Evolutionary conservation across 306 rosid genomes (phyloP), one percentile per base, ranked within the genome.

Genomic region (Comarum palustre): DNA sequence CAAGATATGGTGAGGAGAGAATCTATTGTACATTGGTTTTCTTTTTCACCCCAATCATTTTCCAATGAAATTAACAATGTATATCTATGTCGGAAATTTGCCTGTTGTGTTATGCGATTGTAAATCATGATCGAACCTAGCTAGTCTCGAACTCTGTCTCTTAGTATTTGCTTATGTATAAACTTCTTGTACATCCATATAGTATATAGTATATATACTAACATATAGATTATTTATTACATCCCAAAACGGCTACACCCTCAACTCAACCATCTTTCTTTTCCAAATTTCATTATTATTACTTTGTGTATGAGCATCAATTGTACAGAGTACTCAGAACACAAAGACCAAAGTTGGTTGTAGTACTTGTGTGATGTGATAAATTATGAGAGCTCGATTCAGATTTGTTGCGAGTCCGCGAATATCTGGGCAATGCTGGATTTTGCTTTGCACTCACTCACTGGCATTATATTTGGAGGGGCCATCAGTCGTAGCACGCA

Each of bases 241-340:
- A 62, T 46, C 50, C 70, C 61, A 58, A 73, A 55, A 38, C 41
- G 41, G 41, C 10, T 38, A 38, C 41, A 47, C n/a, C n/a, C 25
- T 50, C 77, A 73, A 32, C 61, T 73, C 62, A 73, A 69, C 60
- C 38, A 62, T 50, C 77, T 62, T 61, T 63, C 42, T 4, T 3
- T 38, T 6, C 20, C 66, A 61, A 32, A 20, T 32, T 32, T 32
- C 22, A 34, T 34, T 11, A 42, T 42, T 13, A 42, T 42, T n/a
- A n/a, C n/a, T 42, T 42, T 38, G 10, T 12, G 2, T 12, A 12
- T 38, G 41, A 50, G 24, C 24, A 52, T 52, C 25, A 52, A 52
- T 52, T 45, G 50, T 52, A 52, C 4, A 19, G 24, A n/a, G n/a
- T 34, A 34, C 38, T n/a, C n/a, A n/a, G n/a, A n/a, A n/a, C 7